Base-by-base conservation (phyloP, 352 stramenopile genomes). In the Blastocystis sp. region DNA sequence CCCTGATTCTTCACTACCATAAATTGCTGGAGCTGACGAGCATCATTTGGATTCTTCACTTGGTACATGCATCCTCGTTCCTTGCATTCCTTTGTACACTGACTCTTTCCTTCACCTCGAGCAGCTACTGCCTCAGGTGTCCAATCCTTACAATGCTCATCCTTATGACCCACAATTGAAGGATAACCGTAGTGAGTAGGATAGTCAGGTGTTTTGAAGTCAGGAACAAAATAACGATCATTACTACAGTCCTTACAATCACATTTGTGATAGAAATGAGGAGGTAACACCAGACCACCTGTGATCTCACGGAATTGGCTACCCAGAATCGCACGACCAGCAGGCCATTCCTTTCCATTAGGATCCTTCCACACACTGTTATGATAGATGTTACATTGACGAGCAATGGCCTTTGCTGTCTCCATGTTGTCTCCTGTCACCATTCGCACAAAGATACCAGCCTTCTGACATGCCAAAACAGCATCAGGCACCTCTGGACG, bases 391-490 rank as follows among this genome's bases (percentile, higher is more conserved):
- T 95, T 95, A 88, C 95, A 97, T 88, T 98, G 92, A 49, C 90
- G 91, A 0, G 95, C 96, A 90, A 99, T 98, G 0, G 95, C 95
- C 43, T 93, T 93, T 21, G 96, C 96, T 27, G 96, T 99, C 78
- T 97, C 92, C 74, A 98, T 95, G 87, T 98, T 98, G 90, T 99
- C 96, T 71, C 96, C 96, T 5, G 96, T 99, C 83, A 98, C 95
- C 95, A 99, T 99, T 46, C 95, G 94, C 54, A 99, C 96, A 89
- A 97, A 96, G 88, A 99, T 98, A 35, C 96, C 96, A 6, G 96
- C 95, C 19, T 91, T 90, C 88, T 96, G 94, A 90, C 96, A 99
- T 57, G 93, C 93, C 19, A 90, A 90, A 29, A 99, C 96, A 16
- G 95, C 92, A 57, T 96, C 92, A 29, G 93, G 92, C 37, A 98